Conservation (phyloP, 164 flowering plant genomes). For the Hamamelis virginiana region DNA sequence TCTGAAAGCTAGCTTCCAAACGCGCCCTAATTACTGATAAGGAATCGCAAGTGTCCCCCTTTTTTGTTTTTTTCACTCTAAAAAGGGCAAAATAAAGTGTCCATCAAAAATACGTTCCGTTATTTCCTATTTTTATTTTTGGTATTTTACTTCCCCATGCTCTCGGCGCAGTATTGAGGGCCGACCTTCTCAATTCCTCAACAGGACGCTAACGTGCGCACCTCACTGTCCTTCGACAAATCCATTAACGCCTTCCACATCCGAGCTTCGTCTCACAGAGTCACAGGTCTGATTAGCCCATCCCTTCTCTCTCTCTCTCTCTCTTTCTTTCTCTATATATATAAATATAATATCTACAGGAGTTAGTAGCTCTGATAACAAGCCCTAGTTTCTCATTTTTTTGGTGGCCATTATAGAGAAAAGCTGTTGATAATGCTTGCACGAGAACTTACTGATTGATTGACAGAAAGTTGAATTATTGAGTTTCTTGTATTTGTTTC, state of each 20-base stretch:
- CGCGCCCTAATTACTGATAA: neutral
- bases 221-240: conserved; percentile 15
- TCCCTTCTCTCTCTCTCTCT: conserved; percentile 7
- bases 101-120: neutral
- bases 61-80: no score
- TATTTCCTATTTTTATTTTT: neutral
- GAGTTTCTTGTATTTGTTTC: neutral
- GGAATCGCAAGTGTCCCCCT: neutral
- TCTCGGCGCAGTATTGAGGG: conserved; percentile 12
- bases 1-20: neutral
- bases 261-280: conserved; percentile 17
- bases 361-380: neutral
- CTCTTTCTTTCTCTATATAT: no score
- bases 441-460: conserved; percentile 11
- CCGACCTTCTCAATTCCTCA: conserved; percentile 7
- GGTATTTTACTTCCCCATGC: neutral
- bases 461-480: neutral
- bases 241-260: conserved; percentile 24
- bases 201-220: conserved; percentile 39
- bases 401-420: conserved; percentile 6
- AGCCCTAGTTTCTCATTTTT: conserved; percentile 10
- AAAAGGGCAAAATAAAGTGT: neutral
- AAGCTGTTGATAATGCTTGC: conserved; percentile 11
- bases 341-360: neutral
- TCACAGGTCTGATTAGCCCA: conserved; percentile 21